phyloP scores from a whole-genome alignment of 257 asterid genomes.

The Agastache rugosa region DNA sequence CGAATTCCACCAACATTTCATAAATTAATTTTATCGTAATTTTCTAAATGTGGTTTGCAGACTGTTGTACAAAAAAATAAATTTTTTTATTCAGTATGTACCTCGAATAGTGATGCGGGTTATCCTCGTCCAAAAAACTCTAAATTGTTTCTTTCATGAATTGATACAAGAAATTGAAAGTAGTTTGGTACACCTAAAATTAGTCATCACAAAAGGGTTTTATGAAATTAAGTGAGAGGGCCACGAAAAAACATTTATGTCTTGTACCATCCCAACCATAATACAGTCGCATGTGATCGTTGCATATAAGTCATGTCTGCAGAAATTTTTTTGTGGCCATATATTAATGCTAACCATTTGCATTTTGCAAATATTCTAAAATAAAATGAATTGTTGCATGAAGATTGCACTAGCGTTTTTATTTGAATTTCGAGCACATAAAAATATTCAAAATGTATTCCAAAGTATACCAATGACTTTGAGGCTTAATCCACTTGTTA shows the following conservation, averaged over 20 bases:
- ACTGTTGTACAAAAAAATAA: no score
- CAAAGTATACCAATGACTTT: slow-evolving; percentile 2
- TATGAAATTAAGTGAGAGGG: slow-evolving; percentile 1
- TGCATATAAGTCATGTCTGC: slow-evolving; percentile 25
- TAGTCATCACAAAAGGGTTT: slow-evolving; percentile 7
- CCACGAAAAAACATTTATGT: slow-evolving; percentile 29
- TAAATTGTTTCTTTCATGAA: background rate
- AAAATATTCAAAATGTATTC: background rate
- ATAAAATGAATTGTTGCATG: background rate
- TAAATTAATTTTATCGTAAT: no score
- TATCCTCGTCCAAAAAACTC: no score
- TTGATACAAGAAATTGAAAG: slow-evolving; percentile 31
- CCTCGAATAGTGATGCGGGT: no score
- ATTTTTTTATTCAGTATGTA: no score
- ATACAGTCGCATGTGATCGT: slow-evolving; percentile 30
- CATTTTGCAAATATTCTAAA: background rate
- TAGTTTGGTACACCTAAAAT: slow-evolving; percentile 41
- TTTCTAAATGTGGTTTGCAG: no score
- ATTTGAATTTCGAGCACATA: slow-evolving; percentile 14
- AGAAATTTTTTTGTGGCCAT: slow-evolving; percentile 4
- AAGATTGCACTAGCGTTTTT: slow-evolving; percentile 5
- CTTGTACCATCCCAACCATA: slow-evolving; percentile 41
- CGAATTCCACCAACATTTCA: no score
- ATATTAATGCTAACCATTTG: background rate
- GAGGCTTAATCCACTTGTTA: background rate